Base-by-base conservation (phyloP, 1,284 basidiomycete species). In the Austroboletus niveus region DNA sequence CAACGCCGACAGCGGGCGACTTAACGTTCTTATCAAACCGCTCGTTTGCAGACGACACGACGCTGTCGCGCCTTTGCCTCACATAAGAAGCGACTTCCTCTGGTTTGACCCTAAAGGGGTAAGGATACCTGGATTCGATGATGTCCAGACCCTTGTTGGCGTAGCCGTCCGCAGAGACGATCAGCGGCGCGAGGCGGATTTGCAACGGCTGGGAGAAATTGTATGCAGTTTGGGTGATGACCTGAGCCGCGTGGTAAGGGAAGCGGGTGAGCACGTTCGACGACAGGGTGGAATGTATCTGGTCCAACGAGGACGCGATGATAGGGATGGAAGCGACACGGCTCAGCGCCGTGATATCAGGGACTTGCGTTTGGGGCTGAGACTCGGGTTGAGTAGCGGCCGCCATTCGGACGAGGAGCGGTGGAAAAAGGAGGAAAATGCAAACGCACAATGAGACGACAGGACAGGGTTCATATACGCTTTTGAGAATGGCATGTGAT, bases 81-180 rank as follows among this genome's bases (percentile, higher is more conserved):
- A 89, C 73, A 55, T 79, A 80, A n/a, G 71, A 75, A 31, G 75
- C 73, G 29, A 91, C 79, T 8, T 89, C 86, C 60, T 86, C 84
- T 3, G 87, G 82, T 57, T 81, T 81, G 10, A 80, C 80, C 55
- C 81, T 75, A 77, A 91, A 90, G 6, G 87, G 81, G 65, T 85
- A 87, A 11, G 88, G 89, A 64, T 83, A 88, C 42, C 80, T 78
- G 47, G 77, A 74, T 71, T 89, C 77, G 47, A 90, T 84, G n/a
- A 68, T 80, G 62, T 91, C 87, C 45, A 89, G 75, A 24, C 80
- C 85, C 71, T 81, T 84, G 76, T 89, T 88, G 17, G 85, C 88
- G 53, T 73, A 73, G 24, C 69, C 78, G 60, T 91, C 82, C 8
- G 80, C 85, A 46, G 78, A 76, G 38, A 74, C 70, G 58, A 89